Percentiles rank a stretch among this genome's conserved stretches.
These are phyloP conservation scores for Phytophthora sp. DNA, from an alignment of 352 stramenopile genomes.

Conservation along the genomic window DNA sequence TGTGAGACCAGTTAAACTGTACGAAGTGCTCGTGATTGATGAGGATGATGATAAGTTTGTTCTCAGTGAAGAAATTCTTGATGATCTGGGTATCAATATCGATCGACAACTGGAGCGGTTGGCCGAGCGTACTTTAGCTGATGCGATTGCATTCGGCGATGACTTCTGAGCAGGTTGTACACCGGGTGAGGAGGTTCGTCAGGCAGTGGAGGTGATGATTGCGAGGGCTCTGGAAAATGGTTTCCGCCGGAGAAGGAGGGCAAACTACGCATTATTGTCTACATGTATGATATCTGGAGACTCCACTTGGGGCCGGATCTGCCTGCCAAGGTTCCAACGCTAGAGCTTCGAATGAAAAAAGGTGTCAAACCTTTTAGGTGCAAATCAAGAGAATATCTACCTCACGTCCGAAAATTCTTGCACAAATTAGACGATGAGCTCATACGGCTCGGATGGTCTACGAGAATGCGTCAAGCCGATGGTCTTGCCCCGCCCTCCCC, in stretches of 20 bases:
- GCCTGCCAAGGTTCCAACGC: constrained; percentile 2
- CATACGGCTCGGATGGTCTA: background rate
- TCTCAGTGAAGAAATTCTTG: background rate
- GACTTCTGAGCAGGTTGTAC: too few species aligned
- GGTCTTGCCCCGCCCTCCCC: background rate
- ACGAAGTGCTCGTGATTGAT: background rate
- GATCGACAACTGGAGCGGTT: constrained; percentile 2
- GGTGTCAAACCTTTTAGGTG: background rate
- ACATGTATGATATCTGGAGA: constrained; percentile 10
- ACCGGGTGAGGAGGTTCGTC: background rate
- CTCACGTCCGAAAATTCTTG: background rate
- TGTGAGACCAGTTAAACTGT: background rate
- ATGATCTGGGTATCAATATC: background rate
- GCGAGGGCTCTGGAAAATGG: background rate
- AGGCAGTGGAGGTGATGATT: background rate
- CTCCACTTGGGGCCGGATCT: background rate
- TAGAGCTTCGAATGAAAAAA: background rate
- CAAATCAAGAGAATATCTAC: background rate
- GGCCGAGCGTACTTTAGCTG: background rate
- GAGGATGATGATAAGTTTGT: background rate
- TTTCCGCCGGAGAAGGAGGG: background rate
- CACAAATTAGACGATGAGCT: background rate
- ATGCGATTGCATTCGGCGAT: background rate
- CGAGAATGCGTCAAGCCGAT: constrained; percentile 4
- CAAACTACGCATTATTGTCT: background rate